A percentile compares a stretch with the other conserved stretches of the same genome.
Evolutionary conservation across 2,329 filamentous ascomycete genomes (phyloP).

Genomic region (Bipolaris gigantea): DNA sequence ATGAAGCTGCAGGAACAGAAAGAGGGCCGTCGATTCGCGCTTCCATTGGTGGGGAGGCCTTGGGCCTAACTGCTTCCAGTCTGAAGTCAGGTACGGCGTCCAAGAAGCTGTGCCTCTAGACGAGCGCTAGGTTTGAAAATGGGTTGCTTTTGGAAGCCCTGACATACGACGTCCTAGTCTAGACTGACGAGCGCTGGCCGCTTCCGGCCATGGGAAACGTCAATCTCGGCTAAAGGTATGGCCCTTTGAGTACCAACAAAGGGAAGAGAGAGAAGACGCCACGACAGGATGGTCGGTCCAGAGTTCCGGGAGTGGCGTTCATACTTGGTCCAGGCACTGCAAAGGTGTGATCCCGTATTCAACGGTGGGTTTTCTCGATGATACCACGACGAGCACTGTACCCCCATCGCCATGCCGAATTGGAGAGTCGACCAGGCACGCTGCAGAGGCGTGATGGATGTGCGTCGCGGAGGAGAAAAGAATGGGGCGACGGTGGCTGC

Average conservation of each 20-base stretch:
- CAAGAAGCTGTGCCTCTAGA: conserved; percentile 18
- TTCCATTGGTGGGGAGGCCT: conserved; percentile 20
- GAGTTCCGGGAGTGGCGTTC: conserved; percentile 14
- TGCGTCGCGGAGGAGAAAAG: background rate
- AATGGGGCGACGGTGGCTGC: conserved; percentile 8
- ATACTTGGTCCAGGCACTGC: background rate
- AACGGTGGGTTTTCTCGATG: background rate
- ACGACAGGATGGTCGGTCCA: conserved; percentile 21
- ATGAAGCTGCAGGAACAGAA: conserved; percentile 30
- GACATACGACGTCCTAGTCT: conserved; percentile 21
- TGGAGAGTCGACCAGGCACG: background rate
- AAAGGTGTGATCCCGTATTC: background rate
- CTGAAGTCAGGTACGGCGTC: conserved; percentile 12
- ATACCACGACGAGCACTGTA: background rate
- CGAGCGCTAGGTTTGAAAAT: conserved; percentile 25
- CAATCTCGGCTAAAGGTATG: conserved; percentile 30
- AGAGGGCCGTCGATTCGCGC: background rate
- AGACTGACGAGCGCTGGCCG: conserved; percentile 27
- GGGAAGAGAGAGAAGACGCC: conserved; percentile 1
- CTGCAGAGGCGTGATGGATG: conserved; percentile 1
- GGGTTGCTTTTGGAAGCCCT: conserved; percentile 16
- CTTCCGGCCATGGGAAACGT: conserved; percentile 20
- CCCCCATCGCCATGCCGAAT: background rate
- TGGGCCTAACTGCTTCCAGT: conserved; percentile 22
- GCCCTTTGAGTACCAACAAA: conserved; percentile 1